phyloP scores from a whole-genome alignment of 306 rosid species.

The Carpinus fangiana region DNA sequence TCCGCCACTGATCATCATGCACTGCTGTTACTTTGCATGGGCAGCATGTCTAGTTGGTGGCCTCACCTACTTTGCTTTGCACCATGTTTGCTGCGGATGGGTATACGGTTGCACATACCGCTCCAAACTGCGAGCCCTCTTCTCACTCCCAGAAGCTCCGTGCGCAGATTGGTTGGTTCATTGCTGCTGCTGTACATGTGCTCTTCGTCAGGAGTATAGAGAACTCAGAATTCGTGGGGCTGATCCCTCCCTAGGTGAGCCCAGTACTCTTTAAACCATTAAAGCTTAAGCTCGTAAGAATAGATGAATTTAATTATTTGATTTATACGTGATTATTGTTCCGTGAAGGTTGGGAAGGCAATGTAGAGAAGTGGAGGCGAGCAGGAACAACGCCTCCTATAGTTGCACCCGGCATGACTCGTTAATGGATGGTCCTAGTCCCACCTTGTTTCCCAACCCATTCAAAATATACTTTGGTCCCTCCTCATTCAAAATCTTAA shows the following conservation, averaged over 20 bases:
- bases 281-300: too few species aligned
- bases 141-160: constrained; percentile 36
- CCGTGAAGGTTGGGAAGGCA: constrained; percentile 32
- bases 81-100: not conserved
- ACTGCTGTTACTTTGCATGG: not conserved
- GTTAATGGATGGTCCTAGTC: not conserved
- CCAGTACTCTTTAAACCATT: too few species aligned
- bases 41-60: constrained; percentile 24
- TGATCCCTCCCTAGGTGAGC: constrained; percentile 33
- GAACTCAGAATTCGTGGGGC: constrained; percentile 28
- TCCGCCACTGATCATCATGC: not conserved
- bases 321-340: not conserved
- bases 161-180: constrained; percentile 17
- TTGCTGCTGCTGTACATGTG: constrained; percentile 25
- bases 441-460: too few species aligned
- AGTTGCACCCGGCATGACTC: constrained; percentile 17
- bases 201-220: constrained; percentile 32
- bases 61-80: constrained; percentile 13
- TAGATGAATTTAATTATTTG: too few species aligned
- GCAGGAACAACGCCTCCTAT: constrained; percentile 26
- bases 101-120: constrained; percentile 16
- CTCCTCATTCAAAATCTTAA: too few species aligned
- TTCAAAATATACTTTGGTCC: too few species aligned
- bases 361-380: constrained; percentile 28
- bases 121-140: constrained; percentile 26